Evolutionary conservation across 2,329 filamentous ascomycete species (phyloP), one percentile per base, ranked within the genome.

Genomic region (Plectosphaerella cucumerina): DNA sequence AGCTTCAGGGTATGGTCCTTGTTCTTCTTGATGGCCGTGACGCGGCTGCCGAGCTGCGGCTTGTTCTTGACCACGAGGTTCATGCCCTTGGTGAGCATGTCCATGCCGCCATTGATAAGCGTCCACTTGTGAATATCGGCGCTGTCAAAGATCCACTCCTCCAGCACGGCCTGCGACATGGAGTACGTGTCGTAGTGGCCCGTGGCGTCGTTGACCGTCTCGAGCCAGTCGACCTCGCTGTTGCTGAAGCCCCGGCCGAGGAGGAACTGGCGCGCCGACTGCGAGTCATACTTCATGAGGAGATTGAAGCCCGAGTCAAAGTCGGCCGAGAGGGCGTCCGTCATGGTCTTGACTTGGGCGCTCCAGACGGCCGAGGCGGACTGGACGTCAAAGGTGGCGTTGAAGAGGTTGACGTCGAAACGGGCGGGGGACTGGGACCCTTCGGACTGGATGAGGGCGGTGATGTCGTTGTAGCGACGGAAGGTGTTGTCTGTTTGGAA

Each of bases 101-200:
- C 56, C 54, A 62, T 60, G 15, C 66, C 66, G 14, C 66, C 66
- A 18, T 65, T 58, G 50, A 69, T 59, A 31, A 63, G 64, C 21
- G 54, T 56, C 65, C 66, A 69, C 8, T 59, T 41, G 18, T 49
- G 26, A 17, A 56, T 50, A n/a, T 53, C 44, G 9, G 52, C 44
- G 41, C 53, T 50, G 21, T 56, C 50, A 18, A 67, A 66, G 33
- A 61, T 54, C 59, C 59, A 61, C 33, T 58, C 46, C 35, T 61
- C 59, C 4, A 60, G 34, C 2, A 60, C 53, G 9, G 56, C 55
- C 37, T 60, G 58, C 3, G 55, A 50, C 49, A 60, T 56, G 2
- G 58, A 58, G 49, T 56, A 58, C 48, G 53, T 57, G 26, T 59
- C 57, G 48, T 58, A 61, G 44, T 60, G 58, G 22, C 57, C 57